These are phyloP conservation scores for Citrus mangshanensis DNA, from an alignment of 345 rosid species.

Conservation along the genomic window DNA sequence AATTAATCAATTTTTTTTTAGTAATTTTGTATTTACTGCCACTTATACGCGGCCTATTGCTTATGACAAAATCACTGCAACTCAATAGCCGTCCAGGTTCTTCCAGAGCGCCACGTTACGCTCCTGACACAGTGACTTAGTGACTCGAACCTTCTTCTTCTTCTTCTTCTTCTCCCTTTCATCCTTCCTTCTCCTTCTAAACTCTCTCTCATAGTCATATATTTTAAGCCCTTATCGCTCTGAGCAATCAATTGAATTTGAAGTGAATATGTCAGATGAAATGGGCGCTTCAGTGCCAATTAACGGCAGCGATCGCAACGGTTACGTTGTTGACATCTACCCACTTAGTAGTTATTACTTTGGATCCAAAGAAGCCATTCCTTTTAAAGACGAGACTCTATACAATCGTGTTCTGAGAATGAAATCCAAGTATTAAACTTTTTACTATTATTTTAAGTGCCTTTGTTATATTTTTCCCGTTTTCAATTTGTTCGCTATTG, in stretches of 20 bases:
- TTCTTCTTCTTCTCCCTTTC: background rate
- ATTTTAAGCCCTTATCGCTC: background rate
- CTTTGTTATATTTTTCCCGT: background rate
- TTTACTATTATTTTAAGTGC: background rate
- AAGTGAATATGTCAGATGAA: slow-evolving; percentile 7
- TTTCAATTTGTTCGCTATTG: background rate
- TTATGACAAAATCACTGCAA: no score
- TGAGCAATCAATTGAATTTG: background rate
- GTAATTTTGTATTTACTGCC: no score
- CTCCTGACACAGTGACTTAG: no score
- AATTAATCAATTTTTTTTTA: no score
- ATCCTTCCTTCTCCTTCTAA: background rate
- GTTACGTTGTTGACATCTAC: slow-evolving; percentile 46
- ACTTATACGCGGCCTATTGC: no score
- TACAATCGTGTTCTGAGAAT: slow-evolving; percentile 62
- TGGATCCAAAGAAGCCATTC: slow-evolving; percentile 63
- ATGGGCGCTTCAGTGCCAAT: background rate
- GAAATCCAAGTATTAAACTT: slow-evolving; percentile 52
- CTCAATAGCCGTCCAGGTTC: no score
- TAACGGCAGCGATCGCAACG: slow-evolving; percentile 7
- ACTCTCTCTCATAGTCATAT: background rate
- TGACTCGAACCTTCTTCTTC: no score
- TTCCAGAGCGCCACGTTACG: no score
- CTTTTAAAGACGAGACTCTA: slow-evolving; percentile 46
- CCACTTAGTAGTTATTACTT: slow-evolving; percentile 75